phyloP scores from a whole-genome alignment of 1,284 basidiomycete species.

The Meira nashicola region DNA sequence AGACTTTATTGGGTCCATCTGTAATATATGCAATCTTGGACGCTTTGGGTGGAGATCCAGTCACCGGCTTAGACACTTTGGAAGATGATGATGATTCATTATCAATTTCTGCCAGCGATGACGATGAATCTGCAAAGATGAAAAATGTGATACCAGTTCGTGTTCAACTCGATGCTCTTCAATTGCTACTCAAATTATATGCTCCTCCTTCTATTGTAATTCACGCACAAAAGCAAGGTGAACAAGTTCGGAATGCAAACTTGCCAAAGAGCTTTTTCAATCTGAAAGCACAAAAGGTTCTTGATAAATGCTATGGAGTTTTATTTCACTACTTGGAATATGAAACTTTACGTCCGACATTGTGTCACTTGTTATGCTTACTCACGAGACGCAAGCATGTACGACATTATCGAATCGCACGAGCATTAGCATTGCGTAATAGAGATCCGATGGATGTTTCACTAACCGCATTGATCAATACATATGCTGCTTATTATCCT shows the following conservation, averaged over 20 bases:
- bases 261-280: conserved; percentile 30
- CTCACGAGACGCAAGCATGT: conserved; percentile 30
- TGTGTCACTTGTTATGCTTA: conserved; percentile 32
- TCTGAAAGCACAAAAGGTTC: conserved; percentile 17
- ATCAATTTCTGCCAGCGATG: too few species aligned
- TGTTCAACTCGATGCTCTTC: background rate
- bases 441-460: conserved; percentile 22
- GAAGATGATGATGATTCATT: background rate
- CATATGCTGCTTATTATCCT: conserved; percentile 35
- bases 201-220: background rate
- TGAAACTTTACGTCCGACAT: conserved; percentile 24
- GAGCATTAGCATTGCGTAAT: conserved; percentile 27
- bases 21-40: conserved; percentile 82
- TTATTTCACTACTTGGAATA: conserved; percentile 41
- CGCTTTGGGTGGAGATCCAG: conserved; percentile 54
- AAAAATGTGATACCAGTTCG: background rate
- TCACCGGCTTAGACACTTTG: background rate
- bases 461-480: conserved; percentile 27
- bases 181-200: background rate
- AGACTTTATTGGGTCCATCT: conserved; percentile 66
- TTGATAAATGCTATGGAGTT: conserved; percentile 29
- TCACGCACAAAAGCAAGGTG: background rate
- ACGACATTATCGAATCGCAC: conserved; percentile 32
- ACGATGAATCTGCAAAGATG: background rate
- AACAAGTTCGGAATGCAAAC: background rate